A percentile compares a stretch with the other conserved stretches of the same genome.
Conservation (phyloP, 2,329 filamentous ascomycete genomes). For the Trichoderma atroviride region DNA sequence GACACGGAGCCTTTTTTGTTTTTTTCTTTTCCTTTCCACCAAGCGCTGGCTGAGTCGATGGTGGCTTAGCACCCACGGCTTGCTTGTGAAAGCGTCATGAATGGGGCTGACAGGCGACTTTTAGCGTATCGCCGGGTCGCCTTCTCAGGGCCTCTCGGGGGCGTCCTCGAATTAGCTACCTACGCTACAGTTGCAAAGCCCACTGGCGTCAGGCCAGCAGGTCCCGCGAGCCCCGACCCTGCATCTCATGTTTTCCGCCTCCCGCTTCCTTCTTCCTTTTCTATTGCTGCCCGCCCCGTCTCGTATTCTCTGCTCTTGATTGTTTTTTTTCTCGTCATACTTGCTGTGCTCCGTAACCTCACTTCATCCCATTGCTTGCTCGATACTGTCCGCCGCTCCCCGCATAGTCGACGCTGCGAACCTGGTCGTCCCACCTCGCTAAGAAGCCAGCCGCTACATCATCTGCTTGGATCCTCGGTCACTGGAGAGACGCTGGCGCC, state of each 20-base stretch:
- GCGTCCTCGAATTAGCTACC: slow-evolving; percentile 4
- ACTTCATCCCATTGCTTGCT: background rate
- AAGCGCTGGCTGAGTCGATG: slow-evolving; percentile 16
- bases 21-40: background rate
- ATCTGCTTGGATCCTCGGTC: slow-evolving; percentile 22
- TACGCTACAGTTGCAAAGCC: background rate
- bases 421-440: slow-evolving; percentile 22
- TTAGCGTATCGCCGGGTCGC: slow-evolving; percentile 21
- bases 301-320: background rate
- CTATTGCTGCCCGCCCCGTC: background rate
- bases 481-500: slow-evolving; percentile 22
- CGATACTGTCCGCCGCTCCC: slow-evolving; percentile 7
- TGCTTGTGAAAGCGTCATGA: slow-evolving; percentile 18
- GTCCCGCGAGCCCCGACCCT: background rate
- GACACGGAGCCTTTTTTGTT: background rate
- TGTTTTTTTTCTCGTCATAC: background rate
- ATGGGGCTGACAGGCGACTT: slow-evolving; percentile 18
- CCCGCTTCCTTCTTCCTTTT: background rate
- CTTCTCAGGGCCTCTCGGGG: slow-evolving; percentile 5
- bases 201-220: slow-evolving; percentile 11
- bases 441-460: slow-evolving; percentile 7
- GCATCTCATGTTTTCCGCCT: slow-evolving; percentile 1
- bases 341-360: background rate
- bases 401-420: slow-evolving; percentile 6
- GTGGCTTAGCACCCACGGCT: slow-evolving; percentile 17